phyloP scores from a whole-genome alignment of 2,329 filamentous ascomycete genomes.

The Gnomoniopsis sp. region DNA sequence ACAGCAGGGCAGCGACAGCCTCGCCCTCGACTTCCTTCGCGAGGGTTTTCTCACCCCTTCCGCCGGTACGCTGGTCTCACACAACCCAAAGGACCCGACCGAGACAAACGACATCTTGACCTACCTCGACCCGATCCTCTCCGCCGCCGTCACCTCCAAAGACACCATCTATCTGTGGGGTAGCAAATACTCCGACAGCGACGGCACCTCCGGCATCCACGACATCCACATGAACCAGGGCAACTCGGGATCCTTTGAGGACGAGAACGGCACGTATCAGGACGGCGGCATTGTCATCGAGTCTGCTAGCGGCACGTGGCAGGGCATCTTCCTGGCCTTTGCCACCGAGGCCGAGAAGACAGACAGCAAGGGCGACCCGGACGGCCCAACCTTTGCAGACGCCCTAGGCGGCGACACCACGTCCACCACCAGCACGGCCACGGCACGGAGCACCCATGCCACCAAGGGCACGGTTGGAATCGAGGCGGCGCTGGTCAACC shows the following conservation, averaged over 20 bases:
- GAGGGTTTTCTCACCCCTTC: conserved; percentile 22
- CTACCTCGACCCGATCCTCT: conserved; percentile 31
- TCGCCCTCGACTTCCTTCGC: conserved; percentile 21
- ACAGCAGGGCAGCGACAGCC: conserved; percentile 13
- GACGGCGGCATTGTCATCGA: conserved; percentile 34
- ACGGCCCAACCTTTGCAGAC: conserved; percentile 20
- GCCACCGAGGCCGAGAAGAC: conserved; percentile 33
- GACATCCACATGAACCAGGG: conserved; percentile 36
- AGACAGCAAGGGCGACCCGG: conserved; percentile 24
- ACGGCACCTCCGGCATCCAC: conserved; percentile 36
- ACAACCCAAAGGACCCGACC: conserved; percentile 8
- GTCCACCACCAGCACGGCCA: neutral
- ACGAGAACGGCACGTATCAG: conserved; percentile 32
- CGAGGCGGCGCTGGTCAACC: conserved; percentile 22
- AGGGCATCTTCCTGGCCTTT: conserved; percentile 37
- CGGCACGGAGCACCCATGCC: neutral
- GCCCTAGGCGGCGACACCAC: conserved; percentile 11
- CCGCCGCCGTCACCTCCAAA: conserved; percentile 30
- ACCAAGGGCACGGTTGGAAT: conserved; percentile 17
- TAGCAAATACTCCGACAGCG: conserved; percentile 27
- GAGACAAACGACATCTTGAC: conserved; percentile 29
- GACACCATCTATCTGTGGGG: conserved; percentile 36
- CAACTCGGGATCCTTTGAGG: conserved; percentile 18
- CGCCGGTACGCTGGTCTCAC: conserved; percentile 18
- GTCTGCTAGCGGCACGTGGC: conserved; percentile 33